Conservation (phyloP, 208 protist genomes). For the Acanthamoeba rhysodes region DNA sequence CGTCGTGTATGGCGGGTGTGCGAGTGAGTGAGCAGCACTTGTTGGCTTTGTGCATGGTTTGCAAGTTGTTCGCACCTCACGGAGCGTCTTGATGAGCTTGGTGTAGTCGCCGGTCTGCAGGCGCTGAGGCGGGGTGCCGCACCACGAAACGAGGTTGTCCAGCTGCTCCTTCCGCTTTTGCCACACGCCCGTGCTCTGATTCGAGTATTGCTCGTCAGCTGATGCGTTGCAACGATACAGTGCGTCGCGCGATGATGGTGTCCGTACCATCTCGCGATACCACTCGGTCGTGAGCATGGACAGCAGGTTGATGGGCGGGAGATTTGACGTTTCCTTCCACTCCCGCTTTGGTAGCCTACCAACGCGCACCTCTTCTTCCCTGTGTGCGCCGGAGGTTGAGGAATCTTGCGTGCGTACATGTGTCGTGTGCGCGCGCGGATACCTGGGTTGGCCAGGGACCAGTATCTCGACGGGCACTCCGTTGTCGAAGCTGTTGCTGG, state of each 20-base stretch:
- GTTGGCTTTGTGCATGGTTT: too few relatives aligned
- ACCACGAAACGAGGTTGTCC: conserved; percentile 24
- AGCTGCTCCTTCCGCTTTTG: conserved; percentile 66
- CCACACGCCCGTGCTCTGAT: conserved; percentile 1
- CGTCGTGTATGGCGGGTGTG: too few relatives aligned
- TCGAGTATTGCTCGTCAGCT: not conserved
- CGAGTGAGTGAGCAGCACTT: too few relatives aligned
- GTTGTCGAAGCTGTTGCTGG: not conserved
- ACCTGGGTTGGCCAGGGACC: not conserved
- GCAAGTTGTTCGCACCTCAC: not conserved
- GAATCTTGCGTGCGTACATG: too few relatives aligned
- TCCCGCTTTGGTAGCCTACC: too few relatives aligned
- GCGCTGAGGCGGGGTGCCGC: not conserved
- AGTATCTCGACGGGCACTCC: not conserved
- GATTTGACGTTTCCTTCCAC: not conserved
- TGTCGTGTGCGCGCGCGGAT: too few relatives aligned
- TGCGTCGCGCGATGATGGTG: not conserved
- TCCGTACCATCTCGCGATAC: conserved; percentile 44
- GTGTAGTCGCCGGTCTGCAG: conserved; percentile 53
- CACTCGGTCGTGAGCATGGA: conserved; percentile 20
- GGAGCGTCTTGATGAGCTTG: conserved; percentile 47
- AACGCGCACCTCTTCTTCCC: too few relatives aligned
- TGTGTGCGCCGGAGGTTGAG: too few relatives aligned
- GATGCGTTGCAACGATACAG: not conserved
- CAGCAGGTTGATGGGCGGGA: not conserved